Base-by-base conservation (phyloP, 768 basidiomycete genomes). In the Tulasnella sp. region DNA sequence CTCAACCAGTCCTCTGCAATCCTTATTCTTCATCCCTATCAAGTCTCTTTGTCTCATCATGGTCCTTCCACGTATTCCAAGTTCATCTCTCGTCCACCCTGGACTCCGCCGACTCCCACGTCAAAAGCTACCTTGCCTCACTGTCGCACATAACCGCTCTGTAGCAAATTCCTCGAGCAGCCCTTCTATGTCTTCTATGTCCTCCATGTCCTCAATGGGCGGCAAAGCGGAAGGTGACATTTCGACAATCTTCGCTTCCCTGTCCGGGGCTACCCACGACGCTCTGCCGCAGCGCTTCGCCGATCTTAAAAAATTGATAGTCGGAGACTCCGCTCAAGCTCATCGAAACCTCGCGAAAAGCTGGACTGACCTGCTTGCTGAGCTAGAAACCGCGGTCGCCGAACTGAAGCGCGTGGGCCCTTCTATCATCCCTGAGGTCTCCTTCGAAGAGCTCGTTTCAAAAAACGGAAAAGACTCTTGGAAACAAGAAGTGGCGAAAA, bases 201-300 rank as follows among this genome's bases (percentile, higher is more conserved):
- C 22, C 12, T 59, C 52, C 22, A 59, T 59, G 52, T 22, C 52
- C 7, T 5, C n/a, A 22, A 17, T 59, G 4, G 52, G 52, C 22
- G 52, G 52, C 12, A 59, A 59, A 59, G 52, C 52, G 1, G 78
- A 79, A 52, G 83, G 80, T n/a, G 79, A 81, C 26, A 85, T 87
- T 44, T 82, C 82, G 26, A 80, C 81, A 36, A 81, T 86, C 32
- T 86, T 86, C 73, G 79, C 82, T 0, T 83, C 83, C 3, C 79
- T 86, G 8, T 79, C 80, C 1, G 80, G 80, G 2, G 81, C 81
- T 34, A 75, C 80, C 0, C 78, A 78, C 5, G 78, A 78, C 0
- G 78, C 78, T 5, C 83, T 90, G 4, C 89, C 89, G 0, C 76
- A 80, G 8, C 83, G 89, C 0, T 91, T 90, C 73, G 75, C 83